Evolutionary conservation across 345 rosid species (phyloP).

Genomic region (Camelina neglecta): DNA sequence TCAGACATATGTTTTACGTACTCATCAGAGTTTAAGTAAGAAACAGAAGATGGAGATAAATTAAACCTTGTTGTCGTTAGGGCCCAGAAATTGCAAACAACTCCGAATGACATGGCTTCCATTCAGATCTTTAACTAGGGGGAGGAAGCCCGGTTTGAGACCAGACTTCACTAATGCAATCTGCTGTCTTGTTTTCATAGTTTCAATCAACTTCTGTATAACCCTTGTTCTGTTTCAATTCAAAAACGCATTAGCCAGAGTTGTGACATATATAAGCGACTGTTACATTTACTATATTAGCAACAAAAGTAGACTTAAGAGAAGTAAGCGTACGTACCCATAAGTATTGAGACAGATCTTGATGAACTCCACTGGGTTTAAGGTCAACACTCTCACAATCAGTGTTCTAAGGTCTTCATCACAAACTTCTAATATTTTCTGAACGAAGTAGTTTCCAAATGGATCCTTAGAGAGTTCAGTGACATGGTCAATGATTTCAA

Average conservation of each 20-base stretch:
- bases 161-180: constrained; percentile 54
- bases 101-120: constrained; percentile 83
- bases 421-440: constrained; percentile 51
- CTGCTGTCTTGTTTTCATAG: constrained; percentile 66
- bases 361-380: constrained; percentile 50
- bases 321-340: constrained; percentile 47
- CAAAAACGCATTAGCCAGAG: not conserved
- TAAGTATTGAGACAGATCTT: constrained; percentile 57
- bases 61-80: constrained; percentile 62
- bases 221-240: constrained; percentile 64
- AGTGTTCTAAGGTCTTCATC: constrained; percentile 52
- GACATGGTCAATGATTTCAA: constrained; percentile 49
- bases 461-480: constrained; percentile 59
- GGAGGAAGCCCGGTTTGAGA: constrained; percentile 65
- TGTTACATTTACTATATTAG: too few relatives aligned
- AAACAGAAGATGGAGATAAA: not conserved
- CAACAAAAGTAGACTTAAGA: not conserved
- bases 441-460: constrained; percentile 64
- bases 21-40: not conserved
- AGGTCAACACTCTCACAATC: constrained; percentile 50
- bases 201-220: constrained; percentile 74
- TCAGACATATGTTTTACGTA: not conserved
- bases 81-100: constrained; percentile 63
- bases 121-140: constrained; percentile 71
- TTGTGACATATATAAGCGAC: too few relatives aligned